Evolutionary conservation across 2,329 filamentous ascomycete species (phyloP), one percentile per base, ranked within the genome.

Genomic region (Cladosporium austrohemisphaericum): DNA sequence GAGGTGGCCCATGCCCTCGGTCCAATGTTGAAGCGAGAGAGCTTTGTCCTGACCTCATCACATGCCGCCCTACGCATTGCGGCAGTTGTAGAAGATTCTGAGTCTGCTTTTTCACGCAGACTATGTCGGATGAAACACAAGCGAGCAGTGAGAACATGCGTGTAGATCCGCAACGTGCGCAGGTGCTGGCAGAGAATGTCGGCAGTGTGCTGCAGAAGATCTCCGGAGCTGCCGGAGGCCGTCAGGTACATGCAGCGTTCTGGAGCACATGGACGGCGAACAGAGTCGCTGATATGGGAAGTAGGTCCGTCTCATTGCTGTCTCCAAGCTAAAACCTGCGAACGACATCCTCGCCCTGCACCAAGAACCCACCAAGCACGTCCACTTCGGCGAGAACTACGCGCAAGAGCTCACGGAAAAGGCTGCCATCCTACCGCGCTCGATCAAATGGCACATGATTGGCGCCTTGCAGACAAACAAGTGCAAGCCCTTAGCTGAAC

Each of bases 321-420:
- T 98, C 41, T 96, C 91, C 32, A 98, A 98, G 71, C 78, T 96
- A 57, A 97, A 98, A 72, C 92, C 93, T 11, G 88, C 84, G 52
- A 87, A 87, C 61, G 93, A 98, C 68, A 86, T 98, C 61, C 77
- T 95, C 49, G 85, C 90, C 23, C 80, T 98, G 1, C 85, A 94
- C 71, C 76, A 79, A 60, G 74, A 60, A 4, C 50, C 61, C 57
- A 19, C 52, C 77, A 1, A 67, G 72, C 23, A 68, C 72, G 37
- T 76, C 14, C 88, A 98, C 71, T 97, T 97, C 68, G 93, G 93
- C 60, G 93, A 98, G 72, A 98, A 98, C 75, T 98, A 98, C 72
- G 69, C 72, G 28, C 73, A 77, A 60, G 93, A 98, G 69, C 79
- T 98, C 47, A 77, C 79, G 52, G 86, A 95, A 66, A 98, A 98